These are phyloP conservation scores for Bruguiera hainesii DNA, from an alignment of 441 rosid genomes.

Conservation along the genomic window DNA sequence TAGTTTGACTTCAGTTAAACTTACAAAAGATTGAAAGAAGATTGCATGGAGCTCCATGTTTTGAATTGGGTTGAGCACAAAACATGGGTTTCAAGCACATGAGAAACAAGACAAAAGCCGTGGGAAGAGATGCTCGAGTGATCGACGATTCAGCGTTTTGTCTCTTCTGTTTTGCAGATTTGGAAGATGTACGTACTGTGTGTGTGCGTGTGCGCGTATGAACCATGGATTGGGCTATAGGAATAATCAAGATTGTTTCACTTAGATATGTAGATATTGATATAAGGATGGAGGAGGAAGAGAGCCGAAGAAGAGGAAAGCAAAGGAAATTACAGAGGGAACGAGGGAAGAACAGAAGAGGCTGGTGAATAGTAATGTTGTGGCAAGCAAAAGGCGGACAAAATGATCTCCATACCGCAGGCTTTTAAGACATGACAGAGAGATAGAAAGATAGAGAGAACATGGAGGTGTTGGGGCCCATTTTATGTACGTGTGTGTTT, in stretches of 20 bases:
- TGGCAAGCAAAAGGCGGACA: conserved; percentile 12
- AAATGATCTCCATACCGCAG: conserved; percentile 15
- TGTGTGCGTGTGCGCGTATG: background rate
- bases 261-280: too few species aligned
- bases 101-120: background rate
- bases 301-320: background rate
- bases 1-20: background rate
- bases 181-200: background rate
- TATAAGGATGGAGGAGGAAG: background rate
- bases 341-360: background rate
- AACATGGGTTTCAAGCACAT: background rate
- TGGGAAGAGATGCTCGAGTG: background rate
- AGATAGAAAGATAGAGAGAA: conserved; percentile 8
- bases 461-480: conserved; percentile 28
- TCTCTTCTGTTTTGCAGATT: background rate
- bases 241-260: background rate
- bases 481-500: too few species aligned
- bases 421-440: conserved; percentile 17
- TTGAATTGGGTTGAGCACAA: background rate
- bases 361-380: background rate
- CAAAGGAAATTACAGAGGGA: background rate
- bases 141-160: background rate
- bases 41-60: background rate
- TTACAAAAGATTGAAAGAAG: background rate
- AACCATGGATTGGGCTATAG: background rate